Base-by-base conservation (phyloP, 495 filamentous ascomycete genomes). In the Podospora pseudopauciseta region DNA sequence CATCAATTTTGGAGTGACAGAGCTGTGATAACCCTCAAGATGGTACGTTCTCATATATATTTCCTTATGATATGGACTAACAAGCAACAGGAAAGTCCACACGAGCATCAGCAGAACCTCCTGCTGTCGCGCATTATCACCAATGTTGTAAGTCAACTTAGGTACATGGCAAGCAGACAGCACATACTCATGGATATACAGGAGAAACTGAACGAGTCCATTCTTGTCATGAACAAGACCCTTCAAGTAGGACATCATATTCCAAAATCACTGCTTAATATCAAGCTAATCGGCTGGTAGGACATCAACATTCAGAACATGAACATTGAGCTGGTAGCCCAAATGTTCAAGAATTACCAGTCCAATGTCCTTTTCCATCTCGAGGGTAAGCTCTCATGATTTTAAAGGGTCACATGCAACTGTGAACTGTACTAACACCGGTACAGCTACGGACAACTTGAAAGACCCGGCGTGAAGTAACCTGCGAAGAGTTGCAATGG, bases 341-440 rank as follows among this genome's bases (percentile, higher is more conserved):
- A 98, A 78, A 99, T 99, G 95, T 99, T 98, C 83, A 97, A 97
- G 85, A 99, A 98, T 80, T 99, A 99, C 77, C 93, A 97, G 78
- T 96, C 92, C 4, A 99, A 97, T 74, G 95, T 99, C 16, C 83
- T 97, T 2, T 99, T 99, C 76, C 95, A 99, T 74, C 83, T 99
- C 30, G 96, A 98, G 88, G 95, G 95, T 96, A 84, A 65, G 80
- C 66, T 34, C 32, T 63, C 30, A 32, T 32, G 20, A 23, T 23
- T 23, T 20, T 23, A 23, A 23, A 23, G 20, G 20, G 20, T 23
- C 20, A 23, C 20, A 23, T 23, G 20, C 20, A 23, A 23, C 20
- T 23, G 20, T 23, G 20, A 23, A 23, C 20, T 23, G 15, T 69
- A 18, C 66, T 70, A 68, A 65, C 19, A 19, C 34, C 2, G 3